phyloP scores from a whole-genome alignment of 2,329 filamentous ascomycete species.

The Lojkania enalia region DNA sequence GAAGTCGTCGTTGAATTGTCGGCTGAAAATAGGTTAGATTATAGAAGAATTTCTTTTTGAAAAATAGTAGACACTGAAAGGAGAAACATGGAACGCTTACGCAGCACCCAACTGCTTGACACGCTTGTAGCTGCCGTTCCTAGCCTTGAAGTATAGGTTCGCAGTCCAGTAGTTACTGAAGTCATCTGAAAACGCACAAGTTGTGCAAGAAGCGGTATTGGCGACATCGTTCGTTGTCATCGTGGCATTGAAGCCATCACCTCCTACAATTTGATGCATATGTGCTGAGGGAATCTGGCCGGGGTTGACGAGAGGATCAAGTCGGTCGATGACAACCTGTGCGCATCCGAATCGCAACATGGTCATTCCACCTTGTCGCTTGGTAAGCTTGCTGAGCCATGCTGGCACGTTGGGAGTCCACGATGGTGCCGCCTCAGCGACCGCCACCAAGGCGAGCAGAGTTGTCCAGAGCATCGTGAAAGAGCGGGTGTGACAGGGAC shows the following conservation, averaged over 20 bases:
- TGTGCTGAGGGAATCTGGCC: not conserved
- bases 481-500: constrained; percentile 6
- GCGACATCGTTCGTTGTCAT: constrained; percentile 45
- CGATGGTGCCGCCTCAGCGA: constrained; percentile 24
- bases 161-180: constrained; percentile 51
- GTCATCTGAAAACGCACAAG: constrained; percentile 45
- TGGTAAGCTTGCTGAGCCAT: constrained; percentile 1
- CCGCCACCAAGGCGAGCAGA: constrained; percentile 25
- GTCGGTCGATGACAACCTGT: constrained; percentile 36
- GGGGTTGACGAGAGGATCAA: constrained; percentile 43
- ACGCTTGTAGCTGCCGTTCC: constrained; percentile 48
- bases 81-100: constrained; percentile 3
- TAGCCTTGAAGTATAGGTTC: constrained; percentile 47
- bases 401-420: too few relatives aligned
- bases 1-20: constrained; percentile 29
- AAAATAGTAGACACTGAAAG: too few relatives aligned
- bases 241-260: constrained; percentile 52
- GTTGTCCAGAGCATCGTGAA: constrained; percentile 27
- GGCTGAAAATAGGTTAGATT: constrained; percentile 1
- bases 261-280: constrained; percentile 43
- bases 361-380: constrained; percentile 29
- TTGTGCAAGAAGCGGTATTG: constrained; percentile 45
- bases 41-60: too few relatives aligned
- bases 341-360: constrained; percentile 41
- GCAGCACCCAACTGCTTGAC: constrained; percentile 21